Conservation (phyloP, 306 rosid genomes). For the barrel medic (Medicago truncatula) region DNA sequence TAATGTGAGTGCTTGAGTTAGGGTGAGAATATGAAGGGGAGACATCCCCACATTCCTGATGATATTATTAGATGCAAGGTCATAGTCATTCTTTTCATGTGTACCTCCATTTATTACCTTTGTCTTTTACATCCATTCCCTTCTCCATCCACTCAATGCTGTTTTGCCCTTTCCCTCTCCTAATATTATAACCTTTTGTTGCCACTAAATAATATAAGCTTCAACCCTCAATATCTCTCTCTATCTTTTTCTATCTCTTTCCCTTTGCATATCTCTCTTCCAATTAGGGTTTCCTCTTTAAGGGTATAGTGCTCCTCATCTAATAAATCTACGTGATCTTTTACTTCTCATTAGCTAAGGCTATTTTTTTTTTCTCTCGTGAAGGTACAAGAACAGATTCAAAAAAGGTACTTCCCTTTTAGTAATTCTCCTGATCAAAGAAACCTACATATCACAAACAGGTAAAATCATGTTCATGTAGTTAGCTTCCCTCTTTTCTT, state of each 20-base stretch:
- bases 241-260: conserved; percentile 27
- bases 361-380: conserved; percentile 39
- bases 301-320: conserved; percentile 37
- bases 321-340: conserved; percentile 42
- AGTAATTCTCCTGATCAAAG: conserved; percentile 55
- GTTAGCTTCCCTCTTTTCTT: conserved; percentile 41
- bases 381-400: conserved; percentile 53
- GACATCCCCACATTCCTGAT: conserved; percentile 61
- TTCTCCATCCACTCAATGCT: conserved; percentile 84
- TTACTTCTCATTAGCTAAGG: conserved; percentile 53
- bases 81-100: conserved; percentile 84
- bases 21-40: conserved; percentile 56
- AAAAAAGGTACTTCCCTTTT: conserved; percentile 60
- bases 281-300: conserved; percentile 71
- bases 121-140: conserved; percentile 91
- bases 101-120: conserved; percentile 91
- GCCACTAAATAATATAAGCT: conserved; percentile 51
- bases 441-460: conserved; percentile 56
- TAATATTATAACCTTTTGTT: conserved; percentile 49
- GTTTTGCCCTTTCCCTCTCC: conserved; percentile 51
- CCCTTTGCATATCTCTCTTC: conserved; percentile 35
- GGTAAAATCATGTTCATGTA: conserved; percentile 56
- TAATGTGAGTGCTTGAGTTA: conserved; percentile 40
- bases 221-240: conserved; percentile 30
- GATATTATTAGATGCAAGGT: conserved; percentile 87